Base-by-base conservation (phyloP, 2,329 filamentous ascomycete species). In the Pyrenochaeta sp. region DNA sequence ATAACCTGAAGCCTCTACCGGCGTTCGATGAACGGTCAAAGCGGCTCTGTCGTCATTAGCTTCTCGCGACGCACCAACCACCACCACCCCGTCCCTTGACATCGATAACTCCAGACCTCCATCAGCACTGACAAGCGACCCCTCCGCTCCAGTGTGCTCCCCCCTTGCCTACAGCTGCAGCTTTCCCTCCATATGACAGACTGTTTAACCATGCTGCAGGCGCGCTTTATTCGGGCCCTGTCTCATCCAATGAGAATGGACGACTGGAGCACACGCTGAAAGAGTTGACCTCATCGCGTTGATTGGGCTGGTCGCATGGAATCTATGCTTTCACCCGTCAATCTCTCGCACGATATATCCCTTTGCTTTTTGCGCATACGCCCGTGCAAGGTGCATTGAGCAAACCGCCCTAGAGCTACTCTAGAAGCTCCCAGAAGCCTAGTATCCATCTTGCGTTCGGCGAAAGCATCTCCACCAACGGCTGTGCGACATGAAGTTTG, bases 401-500 rank as follows among this genome's bases (percentile, higher is more conserved):
- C 30, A 32, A 32, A 45, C 24, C 28, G 28, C 28, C 44, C 44
- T 46, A 4, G 32, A 39, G 13, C 36, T 39, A n/a, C 36, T 40
- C 28, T 15, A 40, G 5, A 40, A 40, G 27, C 49, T 30, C 28
- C 10, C 22, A 34, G n/a, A 13, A 32, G 45, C 50, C 54, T 49
- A 12, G 24, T 32, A 37, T 54, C 45, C 32, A 46, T 24, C 50
- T 45, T 32, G n/a, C 28, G 19, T 22, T 46, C 32, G 32, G 47
- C 36, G 13, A 45, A 24, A 46, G 44, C 30, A 48, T 36, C 19
- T 42, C 34, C 48, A 34, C 58, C 25, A 34, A 52, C 27, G 7
- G 13, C 22, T 22, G 12, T 28, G 24, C 62, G 58, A 61, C 39
- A 82, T 82, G 80, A 82, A 82, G 70, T 83, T 83, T 64, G 82